Percentiles rank a stretch among this genome's conserved stretches.
Conservation (phyloP, 2,329 filamentous ascomycete species). For the Fusarium verticillioides region DNA sequence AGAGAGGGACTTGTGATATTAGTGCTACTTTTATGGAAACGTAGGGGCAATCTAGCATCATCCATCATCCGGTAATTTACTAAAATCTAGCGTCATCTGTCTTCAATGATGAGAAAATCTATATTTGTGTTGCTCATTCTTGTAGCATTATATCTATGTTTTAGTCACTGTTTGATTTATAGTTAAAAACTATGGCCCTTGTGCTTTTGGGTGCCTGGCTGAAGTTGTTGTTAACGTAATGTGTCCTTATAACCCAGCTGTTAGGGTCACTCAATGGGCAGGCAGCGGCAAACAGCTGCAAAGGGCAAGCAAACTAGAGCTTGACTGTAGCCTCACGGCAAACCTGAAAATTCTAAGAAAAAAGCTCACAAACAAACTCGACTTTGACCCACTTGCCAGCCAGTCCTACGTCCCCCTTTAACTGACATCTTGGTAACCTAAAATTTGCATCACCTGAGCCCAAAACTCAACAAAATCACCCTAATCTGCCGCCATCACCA, state of each 20-base stretch:
- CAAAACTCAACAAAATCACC: not conserved
- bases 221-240: not conserved
- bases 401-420: too few relatives aligned
- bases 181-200: rapidly evolving
- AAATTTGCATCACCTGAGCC: not conserved
- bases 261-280: not conserved
- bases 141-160: rapidly evolving
- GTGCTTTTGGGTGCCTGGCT: rapidly evolving
- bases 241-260: too few relatives aligned
- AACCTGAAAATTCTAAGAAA: not conserved
- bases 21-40: not conserved
- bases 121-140: rapidly evolving
- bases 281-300: not conserved
- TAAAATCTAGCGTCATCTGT: too few relatives aligned
- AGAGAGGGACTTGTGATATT: not conserved
- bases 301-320: not conserved
- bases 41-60: not conserved
- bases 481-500: not conserved
- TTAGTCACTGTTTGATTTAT: rapidly evolving
- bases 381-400: not conserved
- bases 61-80: too few relatives aligned
- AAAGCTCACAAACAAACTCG: too few relatives aligned
- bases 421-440: not conserved
- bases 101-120: not conserved
- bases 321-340: too few relatives aligned